Base-by-base conservation (phyloP, 2,329 filamentous ascomycete genomes). In the Cladosporium sp. region DNA sequence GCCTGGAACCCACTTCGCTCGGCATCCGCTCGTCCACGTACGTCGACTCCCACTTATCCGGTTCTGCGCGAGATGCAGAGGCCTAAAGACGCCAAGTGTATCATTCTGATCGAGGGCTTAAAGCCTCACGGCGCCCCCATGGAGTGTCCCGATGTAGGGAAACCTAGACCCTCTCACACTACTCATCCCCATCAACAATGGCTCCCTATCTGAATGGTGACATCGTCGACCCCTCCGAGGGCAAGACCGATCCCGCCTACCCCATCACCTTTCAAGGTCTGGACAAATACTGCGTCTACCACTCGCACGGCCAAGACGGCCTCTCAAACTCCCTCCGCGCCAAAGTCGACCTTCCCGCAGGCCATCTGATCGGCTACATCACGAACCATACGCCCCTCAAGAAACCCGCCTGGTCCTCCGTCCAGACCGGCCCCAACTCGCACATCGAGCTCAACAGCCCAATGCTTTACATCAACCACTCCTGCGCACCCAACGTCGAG, bases 401-500 rank as follows among this genome's bases (percentile, higher is more conserved):
- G 2, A 65, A 61, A 4, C 72, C 73, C 31, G 73, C 74, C 28
- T 81, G 78, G 68, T 73, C 72, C 2, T 76, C 73, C 3, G 79
- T 82, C 2, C 78, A 82, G 58, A 74, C 74, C 1, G 72, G 71
- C 1, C 63, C 64, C 18, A 69, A 71, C 51, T 68, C 71, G 0
- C 78, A 82, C 64, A 77, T 81, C 58, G 78, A 81, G 58, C 71
- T 81, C 4, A 80, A 80, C 65, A 76, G 72, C 54, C 79, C 80
- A 58, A 68, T 82, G 9, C 73, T 81, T 19, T 82, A 74, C 65
- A 74, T 77, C 68, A 82, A 82, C 66, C 79, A 82, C 65, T 77
- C 74, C 2, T 82, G 77, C 63, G 65, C 62, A 9, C 79, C 79
- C 1, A 73, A 72, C 3, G 57, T 82, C 11, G 71, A 78, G 48